Evolutionary conservation across 768 basidiomycete genomes (phyloP), one percentile per base, ranked within the genome.

Genomic region (Tylopilus felleus): DNA sequence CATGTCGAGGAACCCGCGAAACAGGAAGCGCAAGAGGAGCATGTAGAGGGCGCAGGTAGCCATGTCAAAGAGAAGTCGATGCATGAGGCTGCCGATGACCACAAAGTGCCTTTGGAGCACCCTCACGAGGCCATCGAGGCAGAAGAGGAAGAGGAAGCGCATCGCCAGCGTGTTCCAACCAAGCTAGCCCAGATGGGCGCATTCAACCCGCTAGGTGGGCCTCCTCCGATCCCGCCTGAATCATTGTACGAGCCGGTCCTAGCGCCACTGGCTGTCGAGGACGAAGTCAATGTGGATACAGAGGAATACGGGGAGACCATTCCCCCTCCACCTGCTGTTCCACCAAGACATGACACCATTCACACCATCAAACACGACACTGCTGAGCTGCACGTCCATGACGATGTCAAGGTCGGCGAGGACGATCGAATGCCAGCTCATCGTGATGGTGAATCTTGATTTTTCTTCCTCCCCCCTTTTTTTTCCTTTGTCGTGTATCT

Each of bases 111-210:
- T 23, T 48, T 17, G n/a, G 64, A 55, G n/a, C 39, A 49, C 4
- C 45, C 42, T 28, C 31, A 10, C 4, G 45, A 52, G 21, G 39
- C 3, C 27, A 39, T 21, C 28, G 49, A 64, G 39, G 53, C 8
- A 21, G 66, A 70, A 23, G 71, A 71, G 25, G 81, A 80, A 40
- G 81, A 83, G 56, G 79, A 73, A 56, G 71, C 76, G 2, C 78
- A 81, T 33, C 76, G 78, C 39, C 77, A 76, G 56, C 81, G 80
- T 47, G 78, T 88, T 21, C 80, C 85, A 22, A 85, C 82, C 55
- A 74, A 71, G 21, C 63, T 83, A 35, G 82, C 83, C 8, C 80
- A 82, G 68, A 83, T 82, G 73, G 88, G 86, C 16, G 78, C 80
- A 58, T 71, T 78, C 72, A 75, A 85, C 60, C 81, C 85, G 3